These are phyloP conservation scores for Neostapfia colusana DNA, from an alignment of 176 grass and related monocot species.

Conservation along the genomic window DNA sequence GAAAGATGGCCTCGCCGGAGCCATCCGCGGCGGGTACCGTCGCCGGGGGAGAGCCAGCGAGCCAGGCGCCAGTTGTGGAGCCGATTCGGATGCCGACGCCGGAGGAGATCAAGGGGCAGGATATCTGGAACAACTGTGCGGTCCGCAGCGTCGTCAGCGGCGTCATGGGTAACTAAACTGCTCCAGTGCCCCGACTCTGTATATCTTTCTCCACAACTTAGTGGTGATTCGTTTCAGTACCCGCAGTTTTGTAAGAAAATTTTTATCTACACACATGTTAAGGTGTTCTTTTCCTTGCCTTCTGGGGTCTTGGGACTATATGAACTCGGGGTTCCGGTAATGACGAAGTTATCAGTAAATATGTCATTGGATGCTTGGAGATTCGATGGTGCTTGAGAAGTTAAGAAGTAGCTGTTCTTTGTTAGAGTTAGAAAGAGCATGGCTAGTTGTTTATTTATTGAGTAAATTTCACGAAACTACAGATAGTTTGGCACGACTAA, in stretches of 20 bases:
- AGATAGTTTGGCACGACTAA: not conserved
- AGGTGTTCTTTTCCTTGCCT: not conserved
- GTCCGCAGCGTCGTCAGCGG: slow-evolving; percentile 87
- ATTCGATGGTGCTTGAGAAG: not conserved
- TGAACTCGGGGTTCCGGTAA: not conserved
- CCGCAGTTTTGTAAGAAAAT: not conserved
- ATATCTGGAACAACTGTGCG: slow-evolving; percentile 84
- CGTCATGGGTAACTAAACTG: slow-evolving; percentile 68
- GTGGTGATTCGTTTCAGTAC: not conserved
- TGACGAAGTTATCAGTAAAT: not conserved
- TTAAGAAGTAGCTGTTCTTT: not conserved
- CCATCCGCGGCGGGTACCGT: slow-evolving; percentile 24
- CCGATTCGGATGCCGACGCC: slow-evolving; percentile 60
- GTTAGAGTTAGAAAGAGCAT: not conserved
- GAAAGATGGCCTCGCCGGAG: slow-evolving; percentile 47
- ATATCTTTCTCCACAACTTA: not conserved
- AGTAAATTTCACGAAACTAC: not conserved
- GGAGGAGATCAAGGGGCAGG: slow-evolving; percentile 85
- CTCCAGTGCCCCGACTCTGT: not conserved
- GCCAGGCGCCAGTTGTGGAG: slow-evolving; percentile 47
- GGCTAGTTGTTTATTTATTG: not conserved
- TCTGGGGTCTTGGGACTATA: not conserved
- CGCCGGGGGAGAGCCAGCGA: slow-evolving; percentile 34
- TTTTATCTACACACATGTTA: not conserved
- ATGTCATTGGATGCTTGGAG: not conserved